Conservation (phyloP, 352 stramenopile species). For the Globisporangium recalcitrans region DNA sequence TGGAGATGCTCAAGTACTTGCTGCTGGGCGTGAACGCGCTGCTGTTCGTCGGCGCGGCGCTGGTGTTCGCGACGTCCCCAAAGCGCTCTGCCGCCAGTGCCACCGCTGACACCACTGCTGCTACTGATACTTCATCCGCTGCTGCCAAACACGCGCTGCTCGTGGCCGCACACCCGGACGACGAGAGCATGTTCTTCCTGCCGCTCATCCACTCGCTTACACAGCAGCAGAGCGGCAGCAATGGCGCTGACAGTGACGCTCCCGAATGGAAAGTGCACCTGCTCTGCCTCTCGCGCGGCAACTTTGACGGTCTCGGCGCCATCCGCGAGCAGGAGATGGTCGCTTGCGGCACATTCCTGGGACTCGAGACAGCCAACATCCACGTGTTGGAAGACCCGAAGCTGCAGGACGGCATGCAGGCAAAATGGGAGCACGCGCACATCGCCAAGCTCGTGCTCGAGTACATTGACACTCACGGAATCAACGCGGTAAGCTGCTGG, state of each 20-base stretch:
- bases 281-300: conserved; percentile 89
- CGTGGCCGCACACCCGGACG: conserved; percentile 94
- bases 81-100: neutral
- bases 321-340: conserved; percentile 82
- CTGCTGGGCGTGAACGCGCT: conserved; percentile 55
- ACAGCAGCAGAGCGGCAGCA: conserved; percentile 14
- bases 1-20: conserved; percentile 57
- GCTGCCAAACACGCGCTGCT: conserved; percentile 58
- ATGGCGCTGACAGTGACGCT: neutral
- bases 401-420: conserved; percentile 85
- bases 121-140: too few species aligned
- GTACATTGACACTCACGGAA: conserved; percentile 48
- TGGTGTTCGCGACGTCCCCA: conserved; percentile 27
- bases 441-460: conserved; percentile 55
- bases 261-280: conserved; percentile 65
- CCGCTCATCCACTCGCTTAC: conserved; percentile 72
- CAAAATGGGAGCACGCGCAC: conserved; percentile 59
- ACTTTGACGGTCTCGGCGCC: conserved; percentile 88
- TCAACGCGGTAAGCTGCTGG: conserved; percentile 50
- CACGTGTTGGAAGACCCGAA: conserved; percentile 70
- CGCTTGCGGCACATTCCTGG: conserved; percentile 44
- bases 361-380: conserved; percentile 41
- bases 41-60: conserved; percentile 42
- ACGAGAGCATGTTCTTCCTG: conserved; percentile 98
- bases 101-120: neutral